Base-by-base conservation (phyloP, 306 rosid species). In the Arachis stenosperma region DNA sequence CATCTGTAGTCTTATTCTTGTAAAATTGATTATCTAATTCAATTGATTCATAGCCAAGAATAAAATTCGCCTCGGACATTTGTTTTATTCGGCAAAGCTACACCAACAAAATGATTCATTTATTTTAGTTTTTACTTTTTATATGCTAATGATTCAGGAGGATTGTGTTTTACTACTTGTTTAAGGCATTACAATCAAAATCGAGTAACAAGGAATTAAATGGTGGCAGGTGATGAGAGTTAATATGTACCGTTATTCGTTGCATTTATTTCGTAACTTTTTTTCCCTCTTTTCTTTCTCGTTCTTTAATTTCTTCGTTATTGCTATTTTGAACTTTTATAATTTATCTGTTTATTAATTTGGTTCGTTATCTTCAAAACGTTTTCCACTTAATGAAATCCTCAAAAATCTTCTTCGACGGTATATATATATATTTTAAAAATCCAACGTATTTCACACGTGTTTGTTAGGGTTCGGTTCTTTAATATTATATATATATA, bases 141-240 rank as follows among this genome's bases (percentile, higher is more conserved):
- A 22, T 22, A 22, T 22, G 27, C 27, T 22, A 22, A 22, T 22
- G 27, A 22, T 22, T 22, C 27, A 22, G 27, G 27, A 22, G 27
- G 27, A 22, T 22, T 22, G 27, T 22, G 27, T 22, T 22, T 22
- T 22, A 22, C 27, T 22, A 22, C 27, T 22, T 22, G 27, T 22
- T 22, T 22, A 22, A 22, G 27, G 27, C 27, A 15, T 42, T 6
- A 14, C 8, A 65, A 59, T 43, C 42, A 62, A 56, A 51, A 58
- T 39, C 9, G 13, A 68, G 42, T 22, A 5, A 6, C 33, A 17
- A 37, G 6, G 15, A 79, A 62, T 83, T 83, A 75, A 75, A 71
- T 83, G 74, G 17, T 22, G 87, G 81, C 47, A 62, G 54, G 3
- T 9, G 81, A 57, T 83, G 80, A 51, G 68, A 73, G 57, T 83